Base-by-base conservation (phyloP, 805 yeast species). In the Blastobotrys chiropterorum region DNA sequence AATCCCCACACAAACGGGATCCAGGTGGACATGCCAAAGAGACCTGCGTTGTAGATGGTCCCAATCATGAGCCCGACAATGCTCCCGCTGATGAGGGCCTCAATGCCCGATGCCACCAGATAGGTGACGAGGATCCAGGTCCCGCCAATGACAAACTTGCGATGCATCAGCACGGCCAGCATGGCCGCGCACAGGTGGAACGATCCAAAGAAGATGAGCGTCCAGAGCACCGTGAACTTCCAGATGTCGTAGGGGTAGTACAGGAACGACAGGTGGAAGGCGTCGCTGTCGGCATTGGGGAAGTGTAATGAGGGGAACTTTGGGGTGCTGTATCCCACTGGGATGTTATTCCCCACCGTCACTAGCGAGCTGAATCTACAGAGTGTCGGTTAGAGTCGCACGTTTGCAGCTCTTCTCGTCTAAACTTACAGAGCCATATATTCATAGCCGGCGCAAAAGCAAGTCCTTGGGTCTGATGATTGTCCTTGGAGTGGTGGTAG, bases 1-100 rank as follows among this genome's bases (percentile, higher is more conserved):
- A 85, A 67, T 0, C 82, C 95, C 81, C 90, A 87, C 51, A 85
- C 78, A 58, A 92, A 76, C 0, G 99, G 98, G 5, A 92, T 81
- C 99, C 99, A 92, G 0, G 97, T 87, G 11, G 95, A 84, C 95
- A 94, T 87, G 19, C 85, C 78, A 60, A 92, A 81, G 20, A 85
- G 75, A 0, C 96, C 96, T 0, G 95, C 82, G 50, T 77, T 73
- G 69, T 90, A 90, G 5, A 90, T 77, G 1, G 89, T 86, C 38
- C 83, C 83, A 15, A 86, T 64, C 56, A 94, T 64, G 11, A 90
- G 72, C 0, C 97, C 97, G 41, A 86, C 75, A 3, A 88, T 73
- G 1, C 90, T 80, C 0, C 97, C 98, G 1, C 83, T 71, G 1
- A 81, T 68, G 43, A 86, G 72, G 0, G 86, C 97, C 60, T 81